Evolutionary conservation across 1,284 basidiomycete species (phyloP).

Genomic region (Rhodotorula glutinis): DNA sequence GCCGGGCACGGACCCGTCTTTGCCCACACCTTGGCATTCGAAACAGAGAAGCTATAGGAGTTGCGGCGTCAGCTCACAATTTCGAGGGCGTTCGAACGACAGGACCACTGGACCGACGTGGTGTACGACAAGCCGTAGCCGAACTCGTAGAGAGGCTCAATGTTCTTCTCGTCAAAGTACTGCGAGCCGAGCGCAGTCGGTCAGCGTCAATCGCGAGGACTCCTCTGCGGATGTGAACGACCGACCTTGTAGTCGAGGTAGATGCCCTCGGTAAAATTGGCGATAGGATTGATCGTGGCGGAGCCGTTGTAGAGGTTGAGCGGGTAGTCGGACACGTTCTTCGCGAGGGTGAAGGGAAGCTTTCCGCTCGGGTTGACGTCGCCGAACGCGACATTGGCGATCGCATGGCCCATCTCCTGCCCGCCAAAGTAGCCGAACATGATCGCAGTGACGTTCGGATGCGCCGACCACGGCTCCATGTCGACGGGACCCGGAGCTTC

Average conservation of each 20-base stretch:
- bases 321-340: conserved; percentile 61
- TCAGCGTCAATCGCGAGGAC: not conserved
- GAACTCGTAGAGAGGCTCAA: conserved; percentile 52
- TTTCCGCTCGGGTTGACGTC: conserved; percentile 54
- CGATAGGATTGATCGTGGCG: not conserved
- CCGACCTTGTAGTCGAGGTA: conserved; percentile 53
- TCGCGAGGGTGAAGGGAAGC: conserved; percentile 59
- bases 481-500: conserved; percentile 32
- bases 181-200: conserved; percentile 27
- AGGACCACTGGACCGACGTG: conserved; percentile 26
- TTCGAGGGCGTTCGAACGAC: too few relatives aligned
- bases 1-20: not conserved
- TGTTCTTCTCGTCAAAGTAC: conserved; percentile 51
- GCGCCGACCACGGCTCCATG: conserved; percentile 35
- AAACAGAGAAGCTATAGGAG: not conserved
- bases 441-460: conserved; percentile 41
- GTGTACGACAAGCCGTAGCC: conserved; percentile 54
- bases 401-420: conserved; percentile 44
- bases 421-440: conserved; percentile 42
- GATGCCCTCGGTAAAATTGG: conserved; percentile 53
- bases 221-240: too few relatives aligned
- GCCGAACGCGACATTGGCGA: conserved; percentile 46
- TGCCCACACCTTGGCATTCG: not conserved
- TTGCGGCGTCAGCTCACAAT: not conserved
- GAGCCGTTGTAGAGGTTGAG: conserved; percentile 28